phyloP scores from a whole-genome alignment of 75 land plant species.

The Isoetes taiwanensis region DNA sequence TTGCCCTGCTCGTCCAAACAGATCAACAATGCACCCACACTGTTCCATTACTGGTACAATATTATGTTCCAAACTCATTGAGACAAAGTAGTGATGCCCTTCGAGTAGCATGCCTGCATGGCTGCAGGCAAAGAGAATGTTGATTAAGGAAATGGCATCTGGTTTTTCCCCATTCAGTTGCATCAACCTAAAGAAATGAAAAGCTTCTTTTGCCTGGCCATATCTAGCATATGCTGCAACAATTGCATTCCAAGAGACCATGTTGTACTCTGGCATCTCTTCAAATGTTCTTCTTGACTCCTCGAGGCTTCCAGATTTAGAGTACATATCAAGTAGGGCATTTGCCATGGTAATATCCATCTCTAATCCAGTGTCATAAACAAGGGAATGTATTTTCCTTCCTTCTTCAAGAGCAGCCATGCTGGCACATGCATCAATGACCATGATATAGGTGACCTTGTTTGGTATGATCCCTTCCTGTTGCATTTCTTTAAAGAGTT shows the following conservation, averaged over 20 bases:
- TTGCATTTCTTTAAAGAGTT: too few species aligned
- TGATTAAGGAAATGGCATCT: background rate
- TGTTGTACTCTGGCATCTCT: background rate
- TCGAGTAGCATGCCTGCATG: background rate
- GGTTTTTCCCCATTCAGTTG: background rate
- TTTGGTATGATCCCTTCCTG: too few species aligned
- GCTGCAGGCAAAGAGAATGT: conserved; percentile 6
- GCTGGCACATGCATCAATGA: too few species aligned
- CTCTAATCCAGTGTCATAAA: too few species aligned
- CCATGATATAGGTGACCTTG: too few species aligned
- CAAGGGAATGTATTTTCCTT: too few species aligned
- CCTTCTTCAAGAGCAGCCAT: too few species aligned
- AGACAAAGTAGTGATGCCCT: background rate
- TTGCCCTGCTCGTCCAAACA: conserved; percentile 46
- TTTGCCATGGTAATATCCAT: too few species aligned
- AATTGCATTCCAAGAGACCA: conserved; percentile 18
- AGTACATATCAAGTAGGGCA: too few species aligned
- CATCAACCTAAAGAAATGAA: background rate
- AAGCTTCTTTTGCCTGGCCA: too few species aligned
- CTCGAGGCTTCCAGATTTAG: too few species aligned
- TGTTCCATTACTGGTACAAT: conserved; percentile 27
- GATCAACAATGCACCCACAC: conserved; percentile 56
- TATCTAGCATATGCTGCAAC: conserved; percentile 38
- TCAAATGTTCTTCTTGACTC: too few species aligned
- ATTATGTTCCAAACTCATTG: background rate